Conservation (phyloP, 2,329 filamentous ascomycete species). For the Pezicula radicicola region DNA sequence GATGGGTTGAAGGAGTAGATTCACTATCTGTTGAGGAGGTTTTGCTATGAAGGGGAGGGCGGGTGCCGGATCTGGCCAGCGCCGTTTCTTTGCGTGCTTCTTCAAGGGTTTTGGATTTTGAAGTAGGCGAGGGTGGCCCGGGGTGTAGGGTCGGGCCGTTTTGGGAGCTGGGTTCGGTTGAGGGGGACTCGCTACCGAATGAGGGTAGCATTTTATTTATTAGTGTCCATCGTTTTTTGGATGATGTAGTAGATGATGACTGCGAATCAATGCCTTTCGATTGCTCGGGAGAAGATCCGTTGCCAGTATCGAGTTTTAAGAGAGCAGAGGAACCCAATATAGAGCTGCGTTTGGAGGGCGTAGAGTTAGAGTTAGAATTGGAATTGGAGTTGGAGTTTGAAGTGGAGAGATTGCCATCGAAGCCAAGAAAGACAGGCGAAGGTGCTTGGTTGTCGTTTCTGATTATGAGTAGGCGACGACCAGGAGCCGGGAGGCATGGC, state of each 20-base stretch:
- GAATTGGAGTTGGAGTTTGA: slow-evolving; percentile 3
- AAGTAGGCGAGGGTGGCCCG: background rate
- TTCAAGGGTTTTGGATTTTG: slow-evolving; percentile 44
- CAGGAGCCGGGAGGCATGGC: slow-evolving; percentile 67
- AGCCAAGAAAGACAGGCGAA: slow-evolving; percentile 51
- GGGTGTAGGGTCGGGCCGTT: slow-evolving; percentile 6
- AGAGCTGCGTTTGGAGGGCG: slow-evolving; percentile 24
- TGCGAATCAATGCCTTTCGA: slow-evolving; percentile 8
- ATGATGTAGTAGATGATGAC: slow-evolving; percentile 11
- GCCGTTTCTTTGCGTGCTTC: slow-evolving; percentile 47
- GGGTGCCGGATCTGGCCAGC: slow-evolving; percentile 34
- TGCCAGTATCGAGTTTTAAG: slow-evolving; percentile 11
- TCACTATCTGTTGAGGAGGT: slow-evolving; percentile 54
- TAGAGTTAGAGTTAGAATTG: slow-evolving; percentile 10
- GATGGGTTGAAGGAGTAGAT: slow-evolving; percentile 43
- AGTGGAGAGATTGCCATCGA: slow-evolving; percentile 49
- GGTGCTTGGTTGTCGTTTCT: slow-evolving; percentile 53
- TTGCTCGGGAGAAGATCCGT: slow-evolving; percentile 11
- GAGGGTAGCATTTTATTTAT: slow-evolving; percentile 59
- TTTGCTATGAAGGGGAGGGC: slow-evolving; percentile 39
- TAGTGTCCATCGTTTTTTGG: slow-evolving; percentile 61
- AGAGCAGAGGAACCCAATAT: slow-evolving; percentile 10
- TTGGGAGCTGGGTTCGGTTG: slow-evolving; percentile 6
- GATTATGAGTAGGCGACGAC: slow-evolving; percentile 66
- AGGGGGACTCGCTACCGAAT: slow-evolving; percentile 19